Base-by-base conservation (phyloP, 345 rosid species). In the Arabis hirsuta region DNA sequence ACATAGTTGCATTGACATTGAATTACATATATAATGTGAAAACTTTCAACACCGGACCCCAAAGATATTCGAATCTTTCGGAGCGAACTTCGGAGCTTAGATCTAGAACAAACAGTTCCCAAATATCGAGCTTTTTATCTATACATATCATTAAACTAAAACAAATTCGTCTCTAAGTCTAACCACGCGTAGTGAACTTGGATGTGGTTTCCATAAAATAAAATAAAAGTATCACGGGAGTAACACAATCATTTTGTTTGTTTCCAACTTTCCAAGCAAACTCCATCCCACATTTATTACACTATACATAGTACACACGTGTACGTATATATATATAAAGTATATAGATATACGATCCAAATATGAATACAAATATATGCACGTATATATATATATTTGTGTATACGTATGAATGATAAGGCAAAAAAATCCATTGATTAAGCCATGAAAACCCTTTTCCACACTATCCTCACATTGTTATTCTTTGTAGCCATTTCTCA, bases 191-290 rank as follows among this genome's bases (percentile, higher is more conserved):
- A 20, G 6, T 32, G 55, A 45, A 31, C 26, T 26, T 14, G 0
- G 19, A 46, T 55, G 50, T 24, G 42, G 10, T n/a, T 39, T 45
- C 67, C 65, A 20, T 22, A 42, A 34, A 69, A 46, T 11, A 52
- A 16, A 22, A 16, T 12, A 13, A 20, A 14, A 43, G 7, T 53
- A 64, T 68, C 79, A 75, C 79, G 79, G 10, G 74, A 68, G 44
- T 47, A 67, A 36, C 34, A 24, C 8, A 26, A 46, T 75, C 65
- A 54, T 62, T 61, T 75, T 62, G 74, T 62, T 62, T 53, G 12
- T 68, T 68, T 62, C 69, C 14, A 38, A 61, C 52, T 14, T 45
- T 61, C 51, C 58, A 75, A 68, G 70, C 65, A 62, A 68, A 12
- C 69, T 69, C 55, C 56, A 19, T 12, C 52, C 12, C n/a, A 16